A percentile compares a stretch with the other conserved stretches of the same genome.
These are phyloP conservation scores for Sungouiozyma ichnusensis DNA, from an alignment of 805 yeast species.

Conservation along the genomic window DNA sequence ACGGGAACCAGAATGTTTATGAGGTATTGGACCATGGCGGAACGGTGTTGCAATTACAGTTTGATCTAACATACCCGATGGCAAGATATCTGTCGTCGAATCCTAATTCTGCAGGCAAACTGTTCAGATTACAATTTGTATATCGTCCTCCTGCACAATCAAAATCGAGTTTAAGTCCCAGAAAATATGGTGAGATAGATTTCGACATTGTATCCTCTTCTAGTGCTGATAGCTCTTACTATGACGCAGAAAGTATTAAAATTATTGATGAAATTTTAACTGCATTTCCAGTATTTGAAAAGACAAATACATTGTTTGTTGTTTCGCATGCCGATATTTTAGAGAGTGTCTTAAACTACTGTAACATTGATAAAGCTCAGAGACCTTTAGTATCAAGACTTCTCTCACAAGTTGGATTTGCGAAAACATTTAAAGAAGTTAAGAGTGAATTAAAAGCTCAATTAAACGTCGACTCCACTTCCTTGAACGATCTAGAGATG, in stretches of 20 bases:
- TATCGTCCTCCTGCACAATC: conserved; percentile 54
- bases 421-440: conserved; percentile 52
- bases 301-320: conserved; percentile 45
- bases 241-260: conserved; percentile 84
- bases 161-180: conserved; percentile 56
- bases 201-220: conserved; percentile 64
- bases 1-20: conserved; percentile 55
- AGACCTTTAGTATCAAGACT: conserved; percentile 55
- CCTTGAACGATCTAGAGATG: conserved; percentile 66
- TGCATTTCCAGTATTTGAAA: conserved; percentile 56
- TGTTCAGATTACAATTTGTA: conserved; percentile 70
- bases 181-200: conserved; percentile 69
- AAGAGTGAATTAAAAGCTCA: conserved; percentile 47
- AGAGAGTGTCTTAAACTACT: conserved; percentile 67
- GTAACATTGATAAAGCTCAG: conserved; percentile 70
- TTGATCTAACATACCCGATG: conserved; percentile 80
- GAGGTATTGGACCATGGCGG: conserved; percentile 83
- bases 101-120: conserved; percentile 37
- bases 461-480: conserved; percentile 68
- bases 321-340: conserved; percentile 76
- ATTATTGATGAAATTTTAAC: conserved; percentile 65
- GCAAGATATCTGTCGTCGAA: conserved; percentile 72
- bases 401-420: conserved; percentile 68
- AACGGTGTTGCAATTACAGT: conserved; percentile 77
- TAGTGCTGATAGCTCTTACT: conserved; percentile 38